phyloP scores from a whole-genome alignment of 2,329 filamentous ascomycete species.

The Periconia macrospinosa region DNA sequence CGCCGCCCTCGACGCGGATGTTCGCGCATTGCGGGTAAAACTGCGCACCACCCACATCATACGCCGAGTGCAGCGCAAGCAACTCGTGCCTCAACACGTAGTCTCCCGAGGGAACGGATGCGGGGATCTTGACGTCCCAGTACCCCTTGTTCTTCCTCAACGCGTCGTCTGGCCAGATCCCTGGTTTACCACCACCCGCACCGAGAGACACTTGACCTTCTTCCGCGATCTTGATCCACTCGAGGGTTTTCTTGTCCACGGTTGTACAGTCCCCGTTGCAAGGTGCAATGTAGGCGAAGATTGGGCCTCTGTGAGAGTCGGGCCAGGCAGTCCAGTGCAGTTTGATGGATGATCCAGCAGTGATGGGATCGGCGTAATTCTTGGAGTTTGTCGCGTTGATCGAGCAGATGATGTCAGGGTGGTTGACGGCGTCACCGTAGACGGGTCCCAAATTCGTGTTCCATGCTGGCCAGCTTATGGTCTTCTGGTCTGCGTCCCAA shows the following conservation, averaged over 20 bases:
- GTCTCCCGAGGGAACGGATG: conserved; percentile 47
- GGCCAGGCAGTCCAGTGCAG: conserved; percentile 39
- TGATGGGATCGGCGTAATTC: conserved; percentile 32
- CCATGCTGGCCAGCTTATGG: conserved; percentile 37
- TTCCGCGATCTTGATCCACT: conserved; percentile 36
- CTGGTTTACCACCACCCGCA: conserved; percentile 27
- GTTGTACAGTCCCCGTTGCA: conserved; percentile 29
- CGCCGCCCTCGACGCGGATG: conserved; percentile 51
- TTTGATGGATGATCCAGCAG: conserved; percentile 35
- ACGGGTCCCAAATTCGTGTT: conserved; percentile 44
- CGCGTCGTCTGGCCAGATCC: conserved; percentile 39
- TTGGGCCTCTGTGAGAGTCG: conserved; percentile 31
- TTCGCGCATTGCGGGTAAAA: conserved; percentile 58
- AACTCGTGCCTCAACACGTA: conserved; percentile 60
- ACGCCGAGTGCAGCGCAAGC: conserved; percentile 52
- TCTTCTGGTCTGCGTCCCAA: conserved; percentile 31
- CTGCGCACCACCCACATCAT: conserved; percentile 51
- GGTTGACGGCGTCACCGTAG: conserved; percentile 25
- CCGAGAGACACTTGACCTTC: conserved; percentile 1
- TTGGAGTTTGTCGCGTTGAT: conserved; percentile 35
- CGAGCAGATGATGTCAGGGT: conserved; percentile 40
- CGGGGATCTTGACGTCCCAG: conserved; percentile 49
- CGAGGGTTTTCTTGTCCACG: conserved; percentile 22
- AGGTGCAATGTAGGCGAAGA: conserved; percentile 39
- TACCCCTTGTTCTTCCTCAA: conserved; percentile 50